Conservation (phyloP, 1,284 basidiomycete genomes). For the Fomitiporia mediterranea region DNA sequence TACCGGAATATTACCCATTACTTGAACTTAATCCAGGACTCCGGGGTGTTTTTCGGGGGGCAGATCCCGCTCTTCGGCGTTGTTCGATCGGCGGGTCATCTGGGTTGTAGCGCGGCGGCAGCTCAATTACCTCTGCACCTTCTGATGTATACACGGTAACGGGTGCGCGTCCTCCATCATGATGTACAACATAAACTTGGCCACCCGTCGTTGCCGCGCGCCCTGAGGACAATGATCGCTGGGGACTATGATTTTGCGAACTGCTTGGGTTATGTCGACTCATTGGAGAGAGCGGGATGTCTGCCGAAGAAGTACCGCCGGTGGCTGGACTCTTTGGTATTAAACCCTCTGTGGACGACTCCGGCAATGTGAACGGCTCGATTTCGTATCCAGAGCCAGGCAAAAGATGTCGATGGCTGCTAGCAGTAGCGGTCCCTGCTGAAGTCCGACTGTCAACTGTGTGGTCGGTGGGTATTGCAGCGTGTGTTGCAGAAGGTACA, state of each 20-base stretch:
- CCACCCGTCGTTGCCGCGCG: slow-evolving; percentile 10
- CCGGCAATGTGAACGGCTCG: slow-evolving; percentile 43
- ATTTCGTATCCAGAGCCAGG: slow-evolving; percentile 34
- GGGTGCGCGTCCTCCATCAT: slow-evolving; percentile 49
- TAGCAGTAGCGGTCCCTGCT: not conserved
- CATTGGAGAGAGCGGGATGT: not conserved
- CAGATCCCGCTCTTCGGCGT: slow-evolving; percentile 4
- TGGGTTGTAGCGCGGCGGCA: slow-evolving; percentile 45
- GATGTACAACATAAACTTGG: slow-evolving; percentile 55
- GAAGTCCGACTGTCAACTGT: not conserved
- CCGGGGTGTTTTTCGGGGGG: not conserved
- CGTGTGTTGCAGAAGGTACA: not conserved
- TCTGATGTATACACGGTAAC: slow-evolving; percentile 53
- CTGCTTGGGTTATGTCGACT: not conserved
- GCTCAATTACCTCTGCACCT: slow-evolving; percentile 51
- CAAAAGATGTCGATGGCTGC: slow-evolving; percentile 6
- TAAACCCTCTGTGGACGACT: slow-evolving; percentile 16
- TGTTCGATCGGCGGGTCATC: slow-evolving; percentile 5
- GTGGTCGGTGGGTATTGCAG: not conserved
- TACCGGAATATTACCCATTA: not conserved
- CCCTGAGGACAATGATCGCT: slow-evolving; percentile 10
- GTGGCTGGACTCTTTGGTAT: not conserved
- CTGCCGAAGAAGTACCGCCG: not conserved
- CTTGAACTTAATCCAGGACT: not conserved
- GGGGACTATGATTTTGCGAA: slow-evolving; percentile 9